A percentile compares a stretch with the other conserved stretches of the same genome.
Evolutionary conservation across 495 filamentous ascomycete species (phyloP).

Genomic region (Podospora didyma): DNA sequence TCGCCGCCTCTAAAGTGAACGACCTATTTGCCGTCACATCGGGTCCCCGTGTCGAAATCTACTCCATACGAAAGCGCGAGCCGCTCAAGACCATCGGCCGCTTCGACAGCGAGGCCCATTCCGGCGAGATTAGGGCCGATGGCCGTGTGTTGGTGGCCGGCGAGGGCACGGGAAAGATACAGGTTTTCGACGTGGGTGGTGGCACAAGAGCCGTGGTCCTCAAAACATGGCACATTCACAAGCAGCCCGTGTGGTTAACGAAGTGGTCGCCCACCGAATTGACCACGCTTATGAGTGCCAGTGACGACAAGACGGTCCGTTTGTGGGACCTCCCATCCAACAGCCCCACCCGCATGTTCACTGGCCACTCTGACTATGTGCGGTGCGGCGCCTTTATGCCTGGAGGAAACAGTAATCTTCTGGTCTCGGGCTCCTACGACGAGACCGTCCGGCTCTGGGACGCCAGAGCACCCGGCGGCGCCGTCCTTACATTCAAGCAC

Average conservation of each 20-base stretch:
- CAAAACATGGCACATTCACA: constrained; percentile 94
- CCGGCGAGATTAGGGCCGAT: constrained; percentile 82
- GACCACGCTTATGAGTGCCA: constrained; percentile 76
- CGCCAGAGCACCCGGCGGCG: constrained; percentile 60
- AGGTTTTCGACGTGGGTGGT: constrained; percentile 81
- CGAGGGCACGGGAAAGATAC: constrained; percentile 83
- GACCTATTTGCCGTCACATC: constrained; percentile 92
- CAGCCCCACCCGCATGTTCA: constrained; percentile 66
- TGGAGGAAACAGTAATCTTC: constrained; percentile 63
- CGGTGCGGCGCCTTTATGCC: constrained; percentile 83
- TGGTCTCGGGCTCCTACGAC: constrained; percentile 91
- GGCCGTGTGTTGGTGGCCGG: constrained; percentile 85
- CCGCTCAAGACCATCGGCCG: constrained; percentile 86
- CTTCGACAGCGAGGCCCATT: constrained; percentile 84
- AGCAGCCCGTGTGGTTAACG: constrained; percentile 89
- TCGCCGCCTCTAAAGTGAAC: constrained; percentile 41
- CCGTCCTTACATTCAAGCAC: constrained; percentile 91
- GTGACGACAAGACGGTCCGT: constrained; percentile 87
- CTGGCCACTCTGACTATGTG: constrained; percentile 93
- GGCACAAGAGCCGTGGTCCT: constrained; percentile 73
- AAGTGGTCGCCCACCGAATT: constrained; percentile 84
- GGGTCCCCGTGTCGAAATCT: constrained; percentile 87
- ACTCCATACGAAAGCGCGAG: constrained; percentile 82
- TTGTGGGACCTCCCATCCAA: constrained; percentile 90
- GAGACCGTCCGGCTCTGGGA: constrained; percentile 93